These are phyloP conservation scores for Ceratocystis destructans DNA, from an alignment of 2,329 filamentous ascomycete species.

Conservation along the genomic window DNA sequence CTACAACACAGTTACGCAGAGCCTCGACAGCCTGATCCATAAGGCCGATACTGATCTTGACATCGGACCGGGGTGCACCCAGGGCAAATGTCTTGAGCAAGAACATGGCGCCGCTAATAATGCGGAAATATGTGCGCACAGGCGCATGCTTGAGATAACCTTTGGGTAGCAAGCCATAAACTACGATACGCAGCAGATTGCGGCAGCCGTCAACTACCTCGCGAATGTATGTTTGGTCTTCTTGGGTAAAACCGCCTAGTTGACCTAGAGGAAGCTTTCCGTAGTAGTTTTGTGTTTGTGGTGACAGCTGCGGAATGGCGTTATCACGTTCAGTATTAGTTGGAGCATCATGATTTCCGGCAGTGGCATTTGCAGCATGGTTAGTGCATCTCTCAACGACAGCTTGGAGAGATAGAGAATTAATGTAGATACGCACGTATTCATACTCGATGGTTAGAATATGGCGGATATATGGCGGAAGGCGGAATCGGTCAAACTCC, in stretches of 20 bases:
- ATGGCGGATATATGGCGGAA: constrained; percentile 52
- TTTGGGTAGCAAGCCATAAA: constrained; percentile 58
- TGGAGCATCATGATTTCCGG: constrained; percentile 23
- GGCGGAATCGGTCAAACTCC: constrained; percentile 65
- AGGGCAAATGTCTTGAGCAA: constrained; percentile 72
- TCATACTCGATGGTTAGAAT: constrained; percentile 92
- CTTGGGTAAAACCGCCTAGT: constrained; percentile 48
- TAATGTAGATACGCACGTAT: constrained; percentile 87
- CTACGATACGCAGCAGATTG: constrained; percentile 62
- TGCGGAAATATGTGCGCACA: constrained; percentile 73
- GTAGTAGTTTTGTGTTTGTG: constrained; percentile 51
- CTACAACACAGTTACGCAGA: constrained; percentile 63
- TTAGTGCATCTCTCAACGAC: constrained; percentile 86
- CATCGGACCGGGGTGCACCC: constrained; percentile 64
- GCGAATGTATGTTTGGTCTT: constrained; percentile 58
- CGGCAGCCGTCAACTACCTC: constrained; percentile 67
- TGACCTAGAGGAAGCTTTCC: constrained; percentile 50
- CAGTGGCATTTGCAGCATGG: constrained; percentile 41
- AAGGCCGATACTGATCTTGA: constrained; percentile 58
- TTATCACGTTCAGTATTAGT: constrained; percentile 26
- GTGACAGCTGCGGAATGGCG: constrained; percentile 37
- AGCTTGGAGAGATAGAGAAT: constrained; percentile 84
- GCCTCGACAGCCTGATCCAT: constrained; percentile 64
- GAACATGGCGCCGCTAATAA: constrained; percentile 76
- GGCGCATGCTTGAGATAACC: constrained; percentile 72